These are phyloP conservation scores for Breviolum minutum DNA, from an alignment of 73 alveolate species.

Conservation along the genomic window DNA sequence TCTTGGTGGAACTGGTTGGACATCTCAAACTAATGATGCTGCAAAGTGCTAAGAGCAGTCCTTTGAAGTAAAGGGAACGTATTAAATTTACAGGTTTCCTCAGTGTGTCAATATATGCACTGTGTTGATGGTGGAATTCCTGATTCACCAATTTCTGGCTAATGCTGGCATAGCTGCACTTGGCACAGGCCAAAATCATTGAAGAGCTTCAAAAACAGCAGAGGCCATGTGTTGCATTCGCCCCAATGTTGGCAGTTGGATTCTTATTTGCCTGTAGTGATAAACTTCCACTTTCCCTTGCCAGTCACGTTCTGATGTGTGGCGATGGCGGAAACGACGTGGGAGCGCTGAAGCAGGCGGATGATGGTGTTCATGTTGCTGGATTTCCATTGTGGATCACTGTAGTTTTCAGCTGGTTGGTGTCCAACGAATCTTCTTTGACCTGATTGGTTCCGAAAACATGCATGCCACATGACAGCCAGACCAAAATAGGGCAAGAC, in stretches of 20 bases:
- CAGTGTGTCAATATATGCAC: no score
- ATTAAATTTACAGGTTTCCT: no score
- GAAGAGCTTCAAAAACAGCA: constrained; percentile 74
- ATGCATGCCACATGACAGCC: neutral
- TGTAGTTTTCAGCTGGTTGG: neutral
- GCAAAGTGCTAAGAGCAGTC: neutral
- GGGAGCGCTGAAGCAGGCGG: constrained; percentile 93
- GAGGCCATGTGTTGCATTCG: neutral
- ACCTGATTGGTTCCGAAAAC: neutral
- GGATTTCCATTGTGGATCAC: neutral
- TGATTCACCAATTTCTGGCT: neutral
- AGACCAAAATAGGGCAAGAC: neutral
- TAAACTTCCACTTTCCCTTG: neutral
- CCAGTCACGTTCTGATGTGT: constrained; percentile 91
- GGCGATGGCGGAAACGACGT: constrained; percentile 95
- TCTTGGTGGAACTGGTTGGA: neutral
- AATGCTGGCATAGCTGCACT: neutral
- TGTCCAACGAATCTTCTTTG: no score
- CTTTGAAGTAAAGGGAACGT: neutral
- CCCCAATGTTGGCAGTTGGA: neutral
- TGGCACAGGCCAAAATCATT: constrained; percentile 78
- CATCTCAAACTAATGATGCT: neutral
- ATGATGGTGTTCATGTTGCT: neutral
- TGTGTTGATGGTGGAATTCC: no score
- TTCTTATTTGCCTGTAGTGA: neutral